A percentile compares a stretch with the other conserved stretches of the same genome.
These are phyloP conservation scores for Flammula alnicola DNA, from an alignment of 1,284 basidiomycete genomes.

Conservation along the genomic window DNA sequence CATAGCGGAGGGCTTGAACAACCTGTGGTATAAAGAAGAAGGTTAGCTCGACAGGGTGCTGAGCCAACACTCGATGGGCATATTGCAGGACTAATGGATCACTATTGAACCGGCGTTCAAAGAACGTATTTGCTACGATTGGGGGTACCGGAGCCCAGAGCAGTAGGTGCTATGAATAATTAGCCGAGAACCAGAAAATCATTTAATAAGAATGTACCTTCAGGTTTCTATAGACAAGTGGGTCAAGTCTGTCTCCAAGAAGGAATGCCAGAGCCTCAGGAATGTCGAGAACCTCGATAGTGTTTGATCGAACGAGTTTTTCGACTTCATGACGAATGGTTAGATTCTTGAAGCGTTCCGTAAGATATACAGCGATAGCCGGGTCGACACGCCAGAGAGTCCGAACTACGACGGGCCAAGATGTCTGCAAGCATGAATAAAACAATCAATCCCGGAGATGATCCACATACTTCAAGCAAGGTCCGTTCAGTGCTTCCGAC, in stretches of 20 bases:
- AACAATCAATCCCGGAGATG: slow-evolving; percentile 15
- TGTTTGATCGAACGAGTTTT: slow-evolving; percentile 76
- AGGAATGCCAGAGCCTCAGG: slow-evolving; percentile 85
- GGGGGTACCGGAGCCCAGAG: slow-evolving; percentile 93
- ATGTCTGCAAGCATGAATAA: slow-evolving; percentile 46
- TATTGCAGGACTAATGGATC: slow-evolving; percentile 94
- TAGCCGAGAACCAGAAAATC: slow-evolving; percentile 17
- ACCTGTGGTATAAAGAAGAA: slow-evolving; percentile 99
- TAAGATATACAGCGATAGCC: slow-evolving; percentile 81
- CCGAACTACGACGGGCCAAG: slow-evolving; percentile 73
- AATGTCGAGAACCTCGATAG: slow-evolving; percentile 72
- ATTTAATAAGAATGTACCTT: slow-evolving; percentile 53
- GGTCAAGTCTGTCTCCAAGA: slow-evolving; percentile 73
- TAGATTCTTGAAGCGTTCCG: slow-evolving; percentile 83
- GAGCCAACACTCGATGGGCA: slow-evolving; percentile 93
- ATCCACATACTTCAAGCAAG: slow-evolving; percentile 58
- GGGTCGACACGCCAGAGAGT: slow-evolving; percentile 88
- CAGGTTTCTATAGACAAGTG: slow-evolving; percentile 64
- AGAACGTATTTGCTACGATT: slow-evolving; percentile 85
- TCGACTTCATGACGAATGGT: slow-evolving; percentile 72
- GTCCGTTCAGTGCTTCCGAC: slow-evolving; percentile 59
- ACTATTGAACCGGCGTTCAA: slow-evolving; percentile 83
- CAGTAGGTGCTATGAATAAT: slow-evolving; percentile 67
- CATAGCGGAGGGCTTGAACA: slow-evolving; percentile 92
- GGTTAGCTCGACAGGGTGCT: slow-evolving; percentile 92